A percentile compares a stretch with the other conserved stretches of the same genome.
These are phyloP conservation scores for Durotheca rogersii DNA, from an alignment of 495 filamentous ascomycete genomes.

Conservation along the genomic window DNA sequence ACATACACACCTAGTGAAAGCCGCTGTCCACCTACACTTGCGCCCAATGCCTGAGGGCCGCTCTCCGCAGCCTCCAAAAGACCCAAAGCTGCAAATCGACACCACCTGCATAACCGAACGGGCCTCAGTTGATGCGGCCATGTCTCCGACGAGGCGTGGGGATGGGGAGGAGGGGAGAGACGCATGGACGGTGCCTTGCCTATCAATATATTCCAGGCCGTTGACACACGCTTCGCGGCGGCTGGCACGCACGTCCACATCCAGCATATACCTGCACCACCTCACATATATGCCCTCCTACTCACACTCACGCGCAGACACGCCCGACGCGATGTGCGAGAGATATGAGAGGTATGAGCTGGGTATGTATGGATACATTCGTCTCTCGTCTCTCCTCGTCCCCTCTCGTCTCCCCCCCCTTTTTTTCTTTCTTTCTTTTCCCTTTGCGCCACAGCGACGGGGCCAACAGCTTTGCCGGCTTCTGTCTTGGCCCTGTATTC, in stretches of 20 bases:
- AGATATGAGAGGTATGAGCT: no score
- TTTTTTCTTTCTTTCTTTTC: neutral
- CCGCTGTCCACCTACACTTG: slow-evolving; percentile 16
- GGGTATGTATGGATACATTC: no score
- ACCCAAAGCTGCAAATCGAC: slow-evolving; percentile 29
- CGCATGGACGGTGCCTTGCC: slow-evolving; percentile 32
- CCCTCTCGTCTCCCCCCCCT: no score
- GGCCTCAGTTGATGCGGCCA: slow-evolving; percentile 43
- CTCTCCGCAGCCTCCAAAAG: slow-evolving; percentile 29
- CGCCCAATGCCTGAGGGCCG: slow-evolving; percentile 27
- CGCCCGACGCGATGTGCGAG: no score
- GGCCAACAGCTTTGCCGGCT: slow-evolving; percentile 31
- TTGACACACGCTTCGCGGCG: slow-evolving; percentile 15
- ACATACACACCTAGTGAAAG: slow-evolving; percentile 2
- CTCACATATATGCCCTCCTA: neutral
- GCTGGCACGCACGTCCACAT: neutral
- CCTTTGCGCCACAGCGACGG: slow-evolving; percentile 28
- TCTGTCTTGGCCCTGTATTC: slow-evolving; percentile 29
- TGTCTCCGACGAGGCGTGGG: slow-evolving; percentile 40
- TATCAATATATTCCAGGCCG: slow-evolving; percentile 17
- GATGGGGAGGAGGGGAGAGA: no score
- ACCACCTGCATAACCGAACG: slow-evolving; percentile 42
- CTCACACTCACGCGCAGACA: no score
- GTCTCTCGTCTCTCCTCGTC: no score
- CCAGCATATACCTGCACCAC: neutral